A percentile compares a stretch with the other conserved stretches of the same genome.
Conservation (phyloP, 352 stramenopile species). For the Phytophthora lateralis region DNA sequence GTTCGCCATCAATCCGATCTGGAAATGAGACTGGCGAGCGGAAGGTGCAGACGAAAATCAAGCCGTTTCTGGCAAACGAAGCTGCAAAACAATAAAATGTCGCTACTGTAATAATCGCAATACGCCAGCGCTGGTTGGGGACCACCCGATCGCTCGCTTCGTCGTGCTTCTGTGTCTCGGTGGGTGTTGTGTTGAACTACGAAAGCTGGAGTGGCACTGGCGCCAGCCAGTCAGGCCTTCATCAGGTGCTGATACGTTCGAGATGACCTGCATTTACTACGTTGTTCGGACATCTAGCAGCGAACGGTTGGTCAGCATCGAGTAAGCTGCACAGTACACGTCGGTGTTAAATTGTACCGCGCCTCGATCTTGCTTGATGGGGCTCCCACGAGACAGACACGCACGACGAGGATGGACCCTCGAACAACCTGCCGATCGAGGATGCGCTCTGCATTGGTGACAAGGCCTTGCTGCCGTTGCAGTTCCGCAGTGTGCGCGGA, state of each 20-base stretch:
- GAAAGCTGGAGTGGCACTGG: background rate
- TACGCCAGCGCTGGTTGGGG: background rate
- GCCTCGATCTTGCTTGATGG: constrained; percentile 8
- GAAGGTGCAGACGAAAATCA: constrained; percentile 12
- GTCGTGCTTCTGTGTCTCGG: constrained; percentile 1
- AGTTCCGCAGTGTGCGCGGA: background rate
- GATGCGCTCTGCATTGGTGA: too few species aligned
- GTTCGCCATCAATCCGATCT: constrained; percentile 33
- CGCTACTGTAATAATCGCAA: constrained; percentile 1
- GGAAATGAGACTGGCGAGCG: constrained; percentile 22
- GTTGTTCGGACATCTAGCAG: background rate
- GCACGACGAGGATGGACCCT: background rate
- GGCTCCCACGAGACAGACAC: constrained; percentile 22
- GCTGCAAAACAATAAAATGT: background rate
- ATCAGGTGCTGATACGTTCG: background rate
- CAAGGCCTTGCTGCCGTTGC: too few species aligned
- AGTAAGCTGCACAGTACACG: background rate
- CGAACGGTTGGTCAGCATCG: constrained; percentile 4
- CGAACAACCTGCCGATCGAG: too few species aligned
- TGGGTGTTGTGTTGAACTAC: background rate
- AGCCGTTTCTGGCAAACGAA: constrained; percentile 5
- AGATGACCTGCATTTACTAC: too few species aligned
- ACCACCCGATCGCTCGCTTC: constrained; percentile 4
- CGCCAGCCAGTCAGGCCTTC: background rate
- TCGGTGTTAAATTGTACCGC: constrained; percentile 18